phyloP scores from a whole-genome alignment of 2,329 filamentous ascomycete genomes.

The Alternaria arborescens region DNA sequence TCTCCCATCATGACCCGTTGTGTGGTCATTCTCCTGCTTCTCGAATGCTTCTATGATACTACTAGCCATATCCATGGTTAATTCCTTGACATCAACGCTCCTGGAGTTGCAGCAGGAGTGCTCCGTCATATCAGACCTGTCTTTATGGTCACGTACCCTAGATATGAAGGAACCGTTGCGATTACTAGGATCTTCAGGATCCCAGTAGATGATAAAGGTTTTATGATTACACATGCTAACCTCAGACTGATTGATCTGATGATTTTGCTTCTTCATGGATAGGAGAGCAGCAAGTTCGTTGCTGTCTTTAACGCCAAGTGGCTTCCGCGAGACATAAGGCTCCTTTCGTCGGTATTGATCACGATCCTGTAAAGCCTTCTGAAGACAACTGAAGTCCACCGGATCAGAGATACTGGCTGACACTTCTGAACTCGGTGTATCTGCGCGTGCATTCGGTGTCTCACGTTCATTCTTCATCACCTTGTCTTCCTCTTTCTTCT shows the following conservation, averaged over 20 bases:
- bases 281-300: not conserved
- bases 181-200: slow-evolving; percentile 11
- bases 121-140: not conserved
- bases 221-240: slow-evolving; percentile 11
- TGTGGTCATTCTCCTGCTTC: not conserved
- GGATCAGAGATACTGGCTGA: not conserved
- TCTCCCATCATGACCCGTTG: not conserved
- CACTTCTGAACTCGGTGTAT: not conserved
- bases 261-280: not conserved
- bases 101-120: not conserved
- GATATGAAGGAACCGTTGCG: slow-evolving; percentile 10
- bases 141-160: not conserved
- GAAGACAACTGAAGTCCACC: not conserved
- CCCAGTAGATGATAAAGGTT: slow-evolving; percentile 13
- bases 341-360: slow-evolving; percentile 1
- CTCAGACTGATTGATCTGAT: not conserved
- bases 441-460: not conserved
- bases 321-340: not conserved
- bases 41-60: slow-evolving; percentile 4
- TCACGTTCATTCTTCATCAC: not conserved
- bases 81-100: not conserved
- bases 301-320: not conserved
- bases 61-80: not conserved
- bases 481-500: not conserved
- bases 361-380: not conserved